These are phyloP conservation scores for Termitomyces sp. DNA, from an alignment of 768 basidiomycete genomes.

Conservation along the genomic window DNA sequence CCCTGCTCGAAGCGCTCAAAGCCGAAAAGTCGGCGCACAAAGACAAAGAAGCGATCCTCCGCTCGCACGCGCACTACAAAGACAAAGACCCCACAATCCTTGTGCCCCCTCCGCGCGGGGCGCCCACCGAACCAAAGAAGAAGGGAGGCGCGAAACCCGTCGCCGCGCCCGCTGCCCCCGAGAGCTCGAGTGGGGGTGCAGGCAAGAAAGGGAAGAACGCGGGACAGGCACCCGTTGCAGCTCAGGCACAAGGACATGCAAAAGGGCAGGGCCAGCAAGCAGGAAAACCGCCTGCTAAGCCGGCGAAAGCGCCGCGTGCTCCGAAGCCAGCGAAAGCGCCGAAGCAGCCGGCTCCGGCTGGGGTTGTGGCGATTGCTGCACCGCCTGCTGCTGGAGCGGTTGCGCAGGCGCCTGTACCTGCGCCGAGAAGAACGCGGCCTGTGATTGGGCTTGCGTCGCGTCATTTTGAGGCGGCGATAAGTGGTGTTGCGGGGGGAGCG, in stretches of 20 bases:
- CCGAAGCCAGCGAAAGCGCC: slow-evolving; percentile 1
- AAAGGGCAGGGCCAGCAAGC: background rate
- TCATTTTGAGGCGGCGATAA: slow-evolving; percentile 71
- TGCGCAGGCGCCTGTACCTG: background rate
- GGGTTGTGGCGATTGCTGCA: slow-evolving; percentile 11
- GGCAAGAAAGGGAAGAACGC: slow-evolving; percentile 9
- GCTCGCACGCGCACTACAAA: slow-evolving; percentile 71
- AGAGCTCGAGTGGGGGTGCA: background rate
- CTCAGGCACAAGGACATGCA: background rate
- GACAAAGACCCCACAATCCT: slow-evolving; percentile 27
- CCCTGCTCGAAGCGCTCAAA: slow-evolving; percentile 89
- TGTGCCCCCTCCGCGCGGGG: slow-evolving; percentile 27
- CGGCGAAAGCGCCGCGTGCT: background rate
- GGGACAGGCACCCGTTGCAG: background rate
- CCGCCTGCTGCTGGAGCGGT: background rate
- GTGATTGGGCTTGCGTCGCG: slow-evolving; percentile 58
- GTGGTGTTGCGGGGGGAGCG: slow-evolving; percentile 37
- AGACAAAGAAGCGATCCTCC: slow-evolving; percentile 67
- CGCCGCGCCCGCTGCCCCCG: slow-evolving; percentile 10
- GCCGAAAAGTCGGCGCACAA: slow-evolving; percentile 70
- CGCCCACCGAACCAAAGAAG: slow-evolving; percentile 21
- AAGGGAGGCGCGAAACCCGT: slow-evolving; percentile 14
- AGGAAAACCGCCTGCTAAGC: background rate
- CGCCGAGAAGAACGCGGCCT: slow-evolving; percentile 39
- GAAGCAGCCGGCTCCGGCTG: slow-evolving; percentile 3